These are phyloP conservation scores for Salix brachista DNA, from an alignment of 345 rosid species.

Conservation along the genomic window DNA sequence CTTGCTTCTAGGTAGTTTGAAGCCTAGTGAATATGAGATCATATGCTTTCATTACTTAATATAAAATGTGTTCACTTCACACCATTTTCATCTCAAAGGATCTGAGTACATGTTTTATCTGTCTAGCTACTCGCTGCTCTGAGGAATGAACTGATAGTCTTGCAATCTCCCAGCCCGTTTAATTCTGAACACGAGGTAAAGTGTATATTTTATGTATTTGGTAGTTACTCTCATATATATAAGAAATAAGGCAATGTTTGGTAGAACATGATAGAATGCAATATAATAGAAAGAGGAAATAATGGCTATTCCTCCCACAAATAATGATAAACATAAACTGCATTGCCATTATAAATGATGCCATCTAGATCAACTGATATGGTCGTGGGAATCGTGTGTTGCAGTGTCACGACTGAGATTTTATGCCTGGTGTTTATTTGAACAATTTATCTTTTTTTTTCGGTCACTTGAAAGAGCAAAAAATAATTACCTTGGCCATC, in stretches of 20 bases:
- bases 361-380: background rate
- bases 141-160: conserved; percentile 60
- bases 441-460: background rate
- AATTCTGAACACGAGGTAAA: conserved; percentile 81
- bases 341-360: background rate
- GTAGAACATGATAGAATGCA: background rate
- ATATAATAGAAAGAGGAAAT: background rate
- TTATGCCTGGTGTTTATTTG: background rate
- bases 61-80: background rate
- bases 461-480: background rate
- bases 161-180: conserved; percentile 61
- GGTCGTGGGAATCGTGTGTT: background rate
- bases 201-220: background rate
- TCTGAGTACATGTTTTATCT: conserved; percentile 2
- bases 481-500: background rate
- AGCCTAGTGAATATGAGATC: background rate
- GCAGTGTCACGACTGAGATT: background rate
- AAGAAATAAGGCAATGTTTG: background rate
- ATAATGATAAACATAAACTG: background rate
- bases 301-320: background rate
- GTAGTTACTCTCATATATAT: background rate
- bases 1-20: background rate
- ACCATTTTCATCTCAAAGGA: background rate
- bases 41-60: background rate
- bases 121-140: conserved; percentile 84